Conservation (phyloP, 2,329 filamentous ascomycete genomes). For the Sporothrix pallida region DNA sequence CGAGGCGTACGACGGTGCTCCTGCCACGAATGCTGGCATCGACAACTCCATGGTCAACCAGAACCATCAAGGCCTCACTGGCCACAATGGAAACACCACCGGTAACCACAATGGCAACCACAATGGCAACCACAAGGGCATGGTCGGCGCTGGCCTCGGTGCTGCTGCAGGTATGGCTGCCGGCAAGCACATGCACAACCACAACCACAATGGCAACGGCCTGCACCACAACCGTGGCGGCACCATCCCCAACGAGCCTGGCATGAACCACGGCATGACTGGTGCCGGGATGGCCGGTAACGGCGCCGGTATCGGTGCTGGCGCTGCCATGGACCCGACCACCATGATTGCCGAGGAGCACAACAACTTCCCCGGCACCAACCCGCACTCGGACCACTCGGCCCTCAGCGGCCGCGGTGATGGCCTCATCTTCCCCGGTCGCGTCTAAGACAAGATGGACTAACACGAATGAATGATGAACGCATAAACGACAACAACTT, state of each 20-base stretch:
- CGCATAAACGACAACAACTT: neutral
- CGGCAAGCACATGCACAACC: slow-evolving; percentile 9
- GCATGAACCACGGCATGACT: neutral
- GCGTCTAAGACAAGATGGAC: neutral
- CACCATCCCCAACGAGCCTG: neutral
- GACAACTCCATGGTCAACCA: too few species aligned
- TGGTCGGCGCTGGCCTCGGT: neutral
- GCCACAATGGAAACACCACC: too few species aligned
- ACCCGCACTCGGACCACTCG: slow-evolving; percentile 23
- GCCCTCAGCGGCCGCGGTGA: neutral
- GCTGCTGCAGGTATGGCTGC: neutral
- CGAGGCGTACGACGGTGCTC: too few species aligned
- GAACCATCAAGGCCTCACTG: too few species aligned
- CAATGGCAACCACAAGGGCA: neutral
- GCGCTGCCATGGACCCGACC: neutral
- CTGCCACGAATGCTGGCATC: too few species aligned
- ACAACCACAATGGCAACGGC: slow-evolving; percentile 3
- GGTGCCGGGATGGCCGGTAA: neutral
- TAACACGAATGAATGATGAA: neutral
- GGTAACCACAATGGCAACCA: neutral
- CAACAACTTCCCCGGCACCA: slow-evolving; percentile 28
- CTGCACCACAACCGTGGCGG: slow-evolving; percentile 22
- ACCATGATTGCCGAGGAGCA: slow-evolving; percentile 3
- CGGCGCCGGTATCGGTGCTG: neutral
- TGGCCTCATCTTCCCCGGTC: neutral